Evolutionary conservation across 805 yeast genomes (phyloP), one percentile per base, ranked within the genome.

Genomic region (Hanseniaspora guilliermondii): DNA sequence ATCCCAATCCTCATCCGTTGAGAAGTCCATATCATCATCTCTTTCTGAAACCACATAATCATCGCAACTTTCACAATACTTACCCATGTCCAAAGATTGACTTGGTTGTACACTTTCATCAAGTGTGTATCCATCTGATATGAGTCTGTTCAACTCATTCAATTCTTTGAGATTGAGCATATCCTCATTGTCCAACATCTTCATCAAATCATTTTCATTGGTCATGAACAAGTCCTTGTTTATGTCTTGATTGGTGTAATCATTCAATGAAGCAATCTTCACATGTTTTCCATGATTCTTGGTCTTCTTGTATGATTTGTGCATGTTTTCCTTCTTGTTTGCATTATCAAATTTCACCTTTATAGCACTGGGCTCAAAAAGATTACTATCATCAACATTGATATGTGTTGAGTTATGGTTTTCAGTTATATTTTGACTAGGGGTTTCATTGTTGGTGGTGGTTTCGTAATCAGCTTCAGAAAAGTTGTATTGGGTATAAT

Each of bases 401-500:
- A 27, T 24, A 14, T 36, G 27, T 6, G 38, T 47, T 8, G 27
- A 19, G 39, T 39, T 27, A 32, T 6, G 16, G 19, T 49, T 49
- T 6, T 49, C 47, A 12, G 32, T 30, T 9, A 49, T 2, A n/a
- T 25, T 42, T 3, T 22, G 38, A 25, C 24, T 50, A 1, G 55
- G 55, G 22, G 55, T 52, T 27, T 49, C 47, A 35, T 49, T 49
- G 16, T 49, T 49, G 3, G 55, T 52, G 30, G 55, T 52, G 8
- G 46, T 52, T 37, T 52, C 55, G 25, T 52, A 52, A 22, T 52
- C 55, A 8, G 55, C 55, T 30, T 52, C 55, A 14, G 55, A 52
- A 24, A 52, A 52, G 38, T 52, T 52, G 45, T 52, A 52, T 11
- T 52, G 49, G 11, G 37, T 52, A 25, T 44, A 52, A 22, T 42